These are phyloP conservation scores for Fusarium sp. DNA, from an alignment of 2,329 filamentous ascomycete genomes.

Conservation along the genomic window DNA sequence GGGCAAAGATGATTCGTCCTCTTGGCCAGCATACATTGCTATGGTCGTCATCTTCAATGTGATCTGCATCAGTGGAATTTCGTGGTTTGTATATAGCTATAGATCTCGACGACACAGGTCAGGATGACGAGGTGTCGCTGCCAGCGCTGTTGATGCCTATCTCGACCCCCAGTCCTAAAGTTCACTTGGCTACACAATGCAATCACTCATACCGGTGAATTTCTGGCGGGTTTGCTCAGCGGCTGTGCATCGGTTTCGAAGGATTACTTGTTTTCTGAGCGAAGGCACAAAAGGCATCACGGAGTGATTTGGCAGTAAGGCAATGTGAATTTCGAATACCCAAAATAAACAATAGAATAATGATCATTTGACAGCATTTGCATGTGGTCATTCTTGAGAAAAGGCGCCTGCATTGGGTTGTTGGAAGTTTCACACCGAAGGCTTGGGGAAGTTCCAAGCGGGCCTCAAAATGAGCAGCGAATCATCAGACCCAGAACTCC, in stretches of 20 bases:
- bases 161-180: not conserved
- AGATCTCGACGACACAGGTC: fast-evolving
- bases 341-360: not conserved
- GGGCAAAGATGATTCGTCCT: fast-evolving
- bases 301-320: not conserved
- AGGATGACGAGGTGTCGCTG: not conserved
- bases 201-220: too few species aligned
- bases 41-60: fast-evolving
- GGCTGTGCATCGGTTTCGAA: not conserved
- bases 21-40: not conserved
- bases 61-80: not conserved
- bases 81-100: not conserved
- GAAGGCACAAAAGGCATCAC: fast-evolving
- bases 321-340: not conserved
- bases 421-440: not conserved
- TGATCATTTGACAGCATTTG: not conserved
- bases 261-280: fast-evolving
- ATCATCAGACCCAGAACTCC: not conserved
- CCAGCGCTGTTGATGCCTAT: fast-evolving
- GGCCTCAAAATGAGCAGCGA: not conserved
- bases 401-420: not conserved
- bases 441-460: not conserved
- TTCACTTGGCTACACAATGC: too few species aligned
- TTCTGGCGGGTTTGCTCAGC: not conserved
- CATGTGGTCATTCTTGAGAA: not conserved